phyloP scores from a whole-genome alignment of 148 eudicot genomes.

The Rhododendron ovatum region DNA sequence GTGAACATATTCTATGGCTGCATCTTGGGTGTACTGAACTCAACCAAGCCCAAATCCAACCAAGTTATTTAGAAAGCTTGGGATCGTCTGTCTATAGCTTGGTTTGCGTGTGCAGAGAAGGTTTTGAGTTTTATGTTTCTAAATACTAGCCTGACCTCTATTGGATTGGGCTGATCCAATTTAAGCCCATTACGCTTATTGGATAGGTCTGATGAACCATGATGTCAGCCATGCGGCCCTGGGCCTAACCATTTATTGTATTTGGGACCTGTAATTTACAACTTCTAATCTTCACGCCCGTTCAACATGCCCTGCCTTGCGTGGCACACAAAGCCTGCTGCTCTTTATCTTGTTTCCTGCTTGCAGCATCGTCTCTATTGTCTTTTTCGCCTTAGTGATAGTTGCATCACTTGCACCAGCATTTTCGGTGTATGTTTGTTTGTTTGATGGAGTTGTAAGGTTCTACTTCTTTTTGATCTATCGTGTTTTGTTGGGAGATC shows the following conservation, averaged over 20 bases:
- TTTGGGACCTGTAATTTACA: neutral
- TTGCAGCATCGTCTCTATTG: conserved; percentile 1
- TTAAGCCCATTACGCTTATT: neutral
- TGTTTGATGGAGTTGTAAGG: neutral
- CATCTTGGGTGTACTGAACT: neutral
- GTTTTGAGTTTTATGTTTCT: neutral
- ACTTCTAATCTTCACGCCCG: neutral
- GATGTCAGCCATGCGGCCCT: neutral
- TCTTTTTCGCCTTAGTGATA: neutral
- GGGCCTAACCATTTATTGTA: neutral
- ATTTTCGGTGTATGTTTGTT: neutral
- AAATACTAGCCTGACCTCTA: neutral
- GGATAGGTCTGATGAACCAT: conserved; percentile 1
- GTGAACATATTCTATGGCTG: neutral
- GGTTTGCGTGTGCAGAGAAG: neutral
- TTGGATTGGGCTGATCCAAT: neutral
- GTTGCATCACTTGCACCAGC: neutral
- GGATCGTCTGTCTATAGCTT: neutral
- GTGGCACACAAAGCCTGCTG: neutral
- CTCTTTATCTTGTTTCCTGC: neutral
- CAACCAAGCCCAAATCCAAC: neutral
- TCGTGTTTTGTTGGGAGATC: neutral
- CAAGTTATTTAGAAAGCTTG: neutral
- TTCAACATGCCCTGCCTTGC: neutral
- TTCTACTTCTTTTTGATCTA: neutral